phyloP scores from a whole-genome alignment of 2,329 filamentous ascomycete species.

The Aspergillus ochraceoroseus region DNA sequence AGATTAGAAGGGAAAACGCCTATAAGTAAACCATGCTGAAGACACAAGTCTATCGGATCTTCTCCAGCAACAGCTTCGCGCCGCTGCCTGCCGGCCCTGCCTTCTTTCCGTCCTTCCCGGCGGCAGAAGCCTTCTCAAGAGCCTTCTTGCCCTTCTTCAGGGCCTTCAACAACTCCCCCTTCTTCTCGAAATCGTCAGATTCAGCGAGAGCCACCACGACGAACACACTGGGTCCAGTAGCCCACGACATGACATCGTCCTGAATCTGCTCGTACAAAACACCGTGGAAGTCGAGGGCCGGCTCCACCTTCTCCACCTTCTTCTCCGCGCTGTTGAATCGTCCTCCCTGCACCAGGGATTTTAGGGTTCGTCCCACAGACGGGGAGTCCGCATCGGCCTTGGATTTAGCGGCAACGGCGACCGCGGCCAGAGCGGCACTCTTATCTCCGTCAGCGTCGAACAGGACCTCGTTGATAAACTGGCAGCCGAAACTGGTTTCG shows the following conservation, averaged over 20 bases:
- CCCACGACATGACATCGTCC: slow-evolving; percentile 72
- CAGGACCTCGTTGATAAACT: slow-evolving; percentile 77
- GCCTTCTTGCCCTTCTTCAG: slow-evolving; percentile 69
- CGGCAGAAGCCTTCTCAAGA: slow-evolving; percentile 57
- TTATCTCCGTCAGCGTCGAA: slow-evolving; percentile 73
- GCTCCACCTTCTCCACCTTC: slow-evolving; percentile 65
- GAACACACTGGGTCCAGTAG: slow-evolving; percentile 78
- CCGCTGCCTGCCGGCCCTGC: slow-evolving; percentile 44
- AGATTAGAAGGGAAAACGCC: too few relatives aligned
- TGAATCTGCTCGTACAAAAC: slow-evolving; percentile 78
- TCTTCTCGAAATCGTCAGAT: slow-evolving; percentile 63
- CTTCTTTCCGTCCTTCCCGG: slow-evolving; percentile 46
- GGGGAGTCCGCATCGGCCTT: slow-evolving; percentile 53
- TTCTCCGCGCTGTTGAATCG: slow-evolving; percentile 72
- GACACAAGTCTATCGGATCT: slow-evolving; percentile 27
- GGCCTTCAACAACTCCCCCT: slow-evolving; percentile 61
- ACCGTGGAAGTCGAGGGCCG: slow-evolving; percentile 73
- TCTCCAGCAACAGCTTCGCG: slow-evolving; percentile 38
- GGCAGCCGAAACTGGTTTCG: slow-evolving; percentile 74
- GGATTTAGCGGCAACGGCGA: slow-evolving; percentile 48
- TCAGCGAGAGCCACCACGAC: slow-evolving; percentile 79
- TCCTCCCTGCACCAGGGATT: slow-evolving; percentile 83
- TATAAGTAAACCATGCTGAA: too few relatives aligned
- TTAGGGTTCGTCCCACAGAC: slow-evolving; percentile 75
- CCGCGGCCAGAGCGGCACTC: slow-evolving; percentile 64